Base-by-base conservation (phyloP, 2,329 filamentous ascomycete species). In the Arachnopeziza araneosa region DNA sequence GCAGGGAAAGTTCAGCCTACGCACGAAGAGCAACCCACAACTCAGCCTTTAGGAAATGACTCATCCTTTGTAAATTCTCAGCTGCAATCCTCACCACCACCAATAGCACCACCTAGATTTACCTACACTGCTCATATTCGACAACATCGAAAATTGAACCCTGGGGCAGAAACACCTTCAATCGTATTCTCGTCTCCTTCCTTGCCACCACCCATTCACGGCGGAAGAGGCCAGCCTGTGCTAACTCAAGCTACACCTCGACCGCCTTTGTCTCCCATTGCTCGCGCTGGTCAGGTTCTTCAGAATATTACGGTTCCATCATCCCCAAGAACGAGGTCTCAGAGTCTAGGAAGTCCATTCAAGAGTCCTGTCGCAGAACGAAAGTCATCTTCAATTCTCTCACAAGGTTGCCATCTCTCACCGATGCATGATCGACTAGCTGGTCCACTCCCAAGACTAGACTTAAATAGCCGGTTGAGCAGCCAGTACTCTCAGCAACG, bases 161-260 rank as follows among this genome's bases (percentile, higher is more conserved):
- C 65, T 22, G 61, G 65, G 50, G 64, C 65, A 30, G 66, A 70
- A 55, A 72, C 70, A 8, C 70, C 69, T 26, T 69, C 68, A 10
- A 71, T 72, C 17, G 53, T 69, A 8, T 73, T 72, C 57, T 72
- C 71, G 17, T 73, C 71, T 21, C 71, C 70, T 49, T 63, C 69
- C 21, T 64, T 72, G 52, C 71, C 70, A 24, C 69, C 70, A 22
- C 69, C 64, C 30, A 63, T 69, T 51, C 65, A 64, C 22, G 57
- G 61, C 19, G 54, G 55, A 26, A 63, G 60, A 54, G 60, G 55
- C 22, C 62, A 66, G 36, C 51, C 60, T 49, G 44, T 58, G 17
- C 56, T 61, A 54, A 54, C 51, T 36, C 54, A 62, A 50, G 55
- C 61, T 57, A 57, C n/a, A 22, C 54, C 62, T 22, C 63, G 63